Base-by-base conservation (phyloP, 2,329 filamentous ascomycete species). In the Cladosporium sp. region DNA sequence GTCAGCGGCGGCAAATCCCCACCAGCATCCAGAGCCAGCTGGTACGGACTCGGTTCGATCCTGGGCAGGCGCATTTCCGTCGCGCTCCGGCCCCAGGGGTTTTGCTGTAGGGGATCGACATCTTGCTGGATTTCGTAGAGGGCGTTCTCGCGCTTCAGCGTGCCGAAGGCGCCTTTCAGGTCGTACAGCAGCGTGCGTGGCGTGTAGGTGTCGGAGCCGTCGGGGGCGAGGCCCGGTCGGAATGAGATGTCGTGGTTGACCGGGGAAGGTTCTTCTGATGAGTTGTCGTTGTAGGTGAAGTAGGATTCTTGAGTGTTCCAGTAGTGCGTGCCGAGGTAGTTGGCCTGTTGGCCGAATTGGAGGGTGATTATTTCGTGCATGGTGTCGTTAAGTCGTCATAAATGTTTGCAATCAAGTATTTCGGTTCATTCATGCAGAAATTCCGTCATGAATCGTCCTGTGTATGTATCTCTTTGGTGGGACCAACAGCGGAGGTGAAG, bases 271-370 rank as follows among this genome's bases (percentile, higher is more conserved):
- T 82, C 77, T 65, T 88, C 75, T n/a, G 18, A 7, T 7, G 39
- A 20, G 11, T 38, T 7, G 12, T 36, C 27, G 40, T 79, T 77
- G 64, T 96, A 97, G 12, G 91, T 96, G 66, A 97, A 97, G 71
- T 99, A 99, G 1, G 92, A 96, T 76, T 99, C 93, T 76, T 96
- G 92, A 5, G 88, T 78, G 63, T 99, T 99, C 93, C 93, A 99
- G 69, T 96, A 99, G 73, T 99, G 93, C 0, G 91, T 95, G 24
- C 87, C 91, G 18, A 95, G 74, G 64, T 96, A 95, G 69, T 99
- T 99, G 68, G 88, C 91, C 65, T 88, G 84, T 67, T 95, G 86
- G 38, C 93, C 93, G 54, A 97, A 83, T 76, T 99, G 93, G 40
- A 99, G 76, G 0, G 92, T 96, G 55, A 99, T 78, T 55, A 97